A percentile compares a stretch with the other conserved stretches of the same genome.
Evolutionary conservation across 2,329 filamentous ascomycete species (phyloP).

Genomic region (Clarireedia paspali): DNA sequence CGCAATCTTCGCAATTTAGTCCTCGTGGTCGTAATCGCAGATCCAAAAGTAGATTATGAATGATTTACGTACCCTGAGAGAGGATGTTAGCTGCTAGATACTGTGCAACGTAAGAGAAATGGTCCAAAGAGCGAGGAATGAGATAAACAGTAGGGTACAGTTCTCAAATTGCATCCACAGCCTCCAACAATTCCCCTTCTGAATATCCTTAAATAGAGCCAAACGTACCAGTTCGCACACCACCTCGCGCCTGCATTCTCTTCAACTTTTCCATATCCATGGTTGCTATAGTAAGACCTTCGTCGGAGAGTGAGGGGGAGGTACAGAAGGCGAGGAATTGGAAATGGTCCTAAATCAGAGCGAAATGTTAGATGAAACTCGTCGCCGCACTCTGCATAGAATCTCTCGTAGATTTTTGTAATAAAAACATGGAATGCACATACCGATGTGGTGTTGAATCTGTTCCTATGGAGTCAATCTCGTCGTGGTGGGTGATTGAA

Average conservation of each 20-base stretch:
- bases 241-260: constrained; percentile 53
- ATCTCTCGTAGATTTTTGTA: background rate
- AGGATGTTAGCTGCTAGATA: background rate
- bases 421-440: background rate
- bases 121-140: too few species aligned
- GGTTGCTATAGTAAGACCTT: constrained; percentile 33
- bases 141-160: background rate
- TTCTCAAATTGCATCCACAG: background rate
- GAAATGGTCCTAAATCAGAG: constrained; percentile 8
- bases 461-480: constrained; percentile 15
- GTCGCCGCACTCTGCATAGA: background rate
- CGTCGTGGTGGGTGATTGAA: constrained; percentile 13
- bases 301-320: constrained; percentile 15
- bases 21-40: background rate
- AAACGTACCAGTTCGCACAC: constrained; percentile 17
- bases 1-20: background rate
- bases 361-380: constrained; percentile 2
- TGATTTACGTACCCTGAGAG: constrained; percentile 17
- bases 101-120: too few species aligned
- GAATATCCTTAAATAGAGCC: background rate
- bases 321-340: constrained; percentile 9
- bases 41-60: background rate
- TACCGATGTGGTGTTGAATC: constrained; percentile 9
- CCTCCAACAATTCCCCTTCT: background rate
- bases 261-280: constrained; percentile 63